Evolutionary conservation across 345 rosid genomes (phyloP).

Genomic region (Lepidium sativum): DNA sequence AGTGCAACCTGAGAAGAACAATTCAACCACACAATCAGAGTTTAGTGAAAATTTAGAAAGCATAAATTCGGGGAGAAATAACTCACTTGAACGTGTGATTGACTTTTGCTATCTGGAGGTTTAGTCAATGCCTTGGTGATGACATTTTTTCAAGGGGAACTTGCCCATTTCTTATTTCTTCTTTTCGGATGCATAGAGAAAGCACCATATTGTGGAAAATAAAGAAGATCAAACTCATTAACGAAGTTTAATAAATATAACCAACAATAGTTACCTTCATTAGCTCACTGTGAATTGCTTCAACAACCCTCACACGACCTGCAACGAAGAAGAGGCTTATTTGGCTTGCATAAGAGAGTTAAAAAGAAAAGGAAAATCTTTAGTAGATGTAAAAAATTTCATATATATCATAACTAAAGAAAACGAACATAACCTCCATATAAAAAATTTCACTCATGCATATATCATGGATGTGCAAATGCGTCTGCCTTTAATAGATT

Average conservation of each 20-base stretch:
- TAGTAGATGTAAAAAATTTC: background rate
- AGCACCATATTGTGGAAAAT: background rate
- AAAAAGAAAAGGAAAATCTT: background rate
- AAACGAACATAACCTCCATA: too few species aligned
- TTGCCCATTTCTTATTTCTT: conserved; percentile 89
- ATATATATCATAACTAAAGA: too few species aligned
- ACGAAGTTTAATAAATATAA: background rate
- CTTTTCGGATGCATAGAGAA: conserved; percentile 54
- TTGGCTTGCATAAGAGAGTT: conserved; percentile 2
- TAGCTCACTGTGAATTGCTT: conserved; percentile 76
- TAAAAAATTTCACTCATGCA: too few species aligned
- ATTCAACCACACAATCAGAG: conserved; percentile 13
- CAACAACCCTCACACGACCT: conserved; percentile 96
- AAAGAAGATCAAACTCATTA: background rate
- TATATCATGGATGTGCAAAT: too few species aligned
- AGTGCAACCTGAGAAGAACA: conserved; percentile 71
- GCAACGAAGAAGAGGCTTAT: conserved; percentile 18
- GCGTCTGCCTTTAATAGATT: too few species aligned
- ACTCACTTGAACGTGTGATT: conserved; percentile 91
- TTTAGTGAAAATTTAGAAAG: too few species aligned
- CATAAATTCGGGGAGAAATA: background rate
- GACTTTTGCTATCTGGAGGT: conserved; percentile 91
- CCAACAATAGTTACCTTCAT: conserved; percentile 55
- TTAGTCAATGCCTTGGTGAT: conserved; percentile 94
- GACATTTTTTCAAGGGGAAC: conserved; percentile 80